Conservation (phyloP, 2,329 filamentous ascomycete species). For the Penicillium sp. region DNA sequence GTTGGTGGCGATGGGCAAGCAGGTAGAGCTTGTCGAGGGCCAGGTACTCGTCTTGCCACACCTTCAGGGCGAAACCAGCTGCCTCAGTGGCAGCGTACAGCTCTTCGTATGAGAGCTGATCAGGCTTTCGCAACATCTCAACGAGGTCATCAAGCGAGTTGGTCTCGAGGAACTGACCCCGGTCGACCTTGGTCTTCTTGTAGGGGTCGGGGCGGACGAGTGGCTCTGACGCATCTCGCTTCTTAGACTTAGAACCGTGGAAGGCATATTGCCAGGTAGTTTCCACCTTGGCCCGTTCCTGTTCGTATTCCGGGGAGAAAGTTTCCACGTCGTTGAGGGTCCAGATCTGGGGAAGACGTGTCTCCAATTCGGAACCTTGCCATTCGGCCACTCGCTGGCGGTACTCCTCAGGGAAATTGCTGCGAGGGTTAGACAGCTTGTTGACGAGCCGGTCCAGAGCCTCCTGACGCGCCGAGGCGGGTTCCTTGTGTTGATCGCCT, state of each 20-base stretch:
- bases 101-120: conserved; percentile 52
- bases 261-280: conserved; percentile 38
- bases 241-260: conserved; percentile 34
- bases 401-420: conserved; percentile 21
- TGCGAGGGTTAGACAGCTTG: conserved; percentile 25
- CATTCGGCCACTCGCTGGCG: conserved; percentile 19
- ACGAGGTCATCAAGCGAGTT: conserved; percentile 40
- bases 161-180: conserved; percentile 43
- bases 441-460: conserved; percentile 17
- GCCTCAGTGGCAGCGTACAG: conserved; percentile 60
- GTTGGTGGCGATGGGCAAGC: conserved; percentile 48
- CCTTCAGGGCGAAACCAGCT: conserved; percentile 53
- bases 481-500: not conserved
- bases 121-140: conserved; percentile 39
- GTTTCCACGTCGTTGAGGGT: conserved; percentile 39
- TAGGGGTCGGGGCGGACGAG: conserved; percentile 38
- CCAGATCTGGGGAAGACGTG: conserved; percentile 39
- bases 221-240: conserved; percentile 30
- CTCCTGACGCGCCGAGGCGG: not conserved
- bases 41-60: conserved; percentile 63
- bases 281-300: conserved; percentile 33
- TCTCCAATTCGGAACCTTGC: conserved; percentile 29
- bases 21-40: conserved; percentile 54
- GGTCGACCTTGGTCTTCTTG: conserved; percentile 30
- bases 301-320: conserved; percentile 39